Evolutionary conservation across 2,329 filamentous ascomycete genomes (phyloP), one percentile per base, ranked within the genome.

Genomic region (Grosmannia serpens): DNA sequence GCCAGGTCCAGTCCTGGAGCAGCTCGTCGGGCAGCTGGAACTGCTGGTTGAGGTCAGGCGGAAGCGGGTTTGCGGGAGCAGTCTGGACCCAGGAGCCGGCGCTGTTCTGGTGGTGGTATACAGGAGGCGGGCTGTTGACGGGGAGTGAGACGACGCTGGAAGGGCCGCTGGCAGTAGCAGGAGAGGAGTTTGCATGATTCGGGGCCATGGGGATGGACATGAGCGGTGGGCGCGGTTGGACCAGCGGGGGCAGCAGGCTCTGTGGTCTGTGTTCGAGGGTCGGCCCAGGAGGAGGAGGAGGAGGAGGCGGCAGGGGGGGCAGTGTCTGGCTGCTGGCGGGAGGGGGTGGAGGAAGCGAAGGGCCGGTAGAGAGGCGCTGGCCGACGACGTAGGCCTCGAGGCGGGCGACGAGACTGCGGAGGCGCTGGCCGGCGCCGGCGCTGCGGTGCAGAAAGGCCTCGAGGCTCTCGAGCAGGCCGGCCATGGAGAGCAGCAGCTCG

Each of bases 401-500:
- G 3, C 61, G 61, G 31, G 51, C 52, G 7, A 56, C 61, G 22
- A 62, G 58, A 26, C 29, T 55, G 24, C 61, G 61, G 47, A 62
- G 41, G 1, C 61, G 61, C 50, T 47, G 49, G 53, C 61, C 59
- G 46, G 61, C 60, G 27, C 54, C 56, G 24, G 61, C 59, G 46
- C 61, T 59, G 22, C 59, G 56, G 47, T 59, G 49, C 58, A 62
- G 33, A n/a, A 60, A 57, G 2, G 59, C 58, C 54, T 63, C 62
- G 44, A 63, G 52, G 41, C 62, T 60, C 41, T 69, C 66, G 4
- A 70, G 65, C 49, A 70, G 62, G 24, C 62, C 57, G 4, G 67
- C 68, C 67, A 70, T 70, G 24, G 65, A 67, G 24, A 70, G 61
- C 35, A 71, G 63, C 52, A 70, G 61, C 10, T 63, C 63, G 22